These are phyloP conservation scores for Aspergillus proliferans DNA, from an alignment of 2,329 filamentous ascomycete genomes.

Conservation along the genomic window DNA sequence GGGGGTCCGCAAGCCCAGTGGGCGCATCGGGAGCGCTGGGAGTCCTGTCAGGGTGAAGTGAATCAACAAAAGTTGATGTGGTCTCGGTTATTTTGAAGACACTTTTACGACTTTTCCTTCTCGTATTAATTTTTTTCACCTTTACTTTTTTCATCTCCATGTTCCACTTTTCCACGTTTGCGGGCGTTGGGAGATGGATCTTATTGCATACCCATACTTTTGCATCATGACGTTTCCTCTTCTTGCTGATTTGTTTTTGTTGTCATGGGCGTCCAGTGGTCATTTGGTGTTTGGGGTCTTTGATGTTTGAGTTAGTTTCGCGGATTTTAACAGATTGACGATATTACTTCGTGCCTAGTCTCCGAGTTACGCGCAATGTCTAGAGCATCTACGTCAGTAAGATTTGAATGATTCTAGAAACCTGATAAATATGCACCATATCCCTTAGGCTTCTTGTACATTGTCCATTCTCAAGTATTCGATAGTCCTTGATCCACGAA, in stretches of 20 bases:
- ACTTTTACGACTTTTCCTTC: constrained; percentile 9
- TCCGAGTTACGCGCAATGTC: too few relatives aligned
- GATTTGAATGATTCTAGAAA: too few relatives aligned
- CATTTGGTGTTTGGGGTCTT: too few relatives aligned
- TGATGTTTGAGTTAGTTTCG: too few relatives aligned
- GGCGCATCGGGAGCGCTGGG: constrained; percentile 39
- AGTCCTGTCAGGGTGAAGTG: constrained; percentile 28
- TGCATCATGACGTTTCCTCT: constrained; percentile 8
- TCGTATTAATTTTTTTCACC: constrained; percentile 7
- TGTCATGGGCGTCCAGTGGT: not conserved
- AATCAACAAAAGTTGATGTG: not conserved
- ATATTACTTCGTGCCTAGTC: too few relatives aligned
- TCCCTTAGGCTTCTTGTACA: too few relatives aligned
- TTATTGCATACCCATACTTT: constrained; percentile 11
- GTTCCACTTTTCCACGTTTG: constrained; percentile 5
- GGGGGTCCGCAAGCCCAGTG: constrained; percentile 43
- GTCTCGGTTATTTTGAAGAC: not conserved
- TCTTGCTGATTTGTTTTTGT: constrained; percentile 18
- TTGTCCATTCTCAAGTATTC: too few relatives aligned
- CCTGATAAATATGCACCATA: too few relatives aligned
- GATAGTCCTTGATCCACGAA: too few relatives aligned
- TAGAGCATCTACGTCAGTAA: too few relatives aligned
- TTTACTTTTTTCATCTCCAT: constrained; percentile 2
- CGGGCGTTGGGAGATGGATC: constrained; percentile 11
- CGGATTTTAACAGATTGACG: too few relatives aligned